Percentiles rank a stretch among this genome's conserved stretches.
Conservation (phyloP, 768 basidiomycete species). For the Coprinopsis sp. region DNA sequence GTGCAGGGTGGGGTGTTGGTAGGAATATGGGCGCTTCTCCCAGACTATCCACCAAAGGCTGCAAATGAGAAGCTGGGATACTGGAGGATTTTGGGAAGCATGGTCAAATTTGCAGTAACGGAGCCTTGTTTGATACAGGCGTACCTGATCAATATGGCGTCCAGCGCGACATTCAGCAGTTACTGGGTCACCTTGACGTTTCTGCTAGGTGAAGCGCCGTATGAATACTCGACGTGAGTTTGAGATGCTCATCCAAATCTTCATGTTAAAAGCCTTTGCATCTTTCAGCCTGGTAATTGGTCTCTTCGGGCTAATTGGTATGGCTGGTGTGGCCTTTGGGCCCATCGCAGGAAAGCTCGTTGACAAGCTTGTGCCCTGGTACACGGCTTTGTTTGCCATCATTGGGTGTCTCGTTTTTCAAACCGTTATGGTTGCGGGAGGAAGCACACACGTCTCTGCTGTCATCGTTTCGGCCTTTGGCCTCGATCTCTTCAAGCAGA, state of each 20-base stretch:
- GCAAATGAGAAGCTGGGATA: conserved; percentile 63
- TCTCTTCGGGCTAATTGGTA: conserved; percentile 70
- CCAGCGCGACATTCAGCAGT: conserved; percentile 53
- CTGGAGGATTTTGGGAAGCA: conserved; percentile 62
- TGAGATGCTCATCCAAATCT: background rate
- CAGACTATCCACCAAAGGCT: conserved; percentile 83
- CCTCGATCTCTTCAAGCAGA: conserved; percentile 74
- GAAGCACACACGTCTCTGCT: conserved; percentile 63
- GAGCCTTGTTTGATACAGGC: conserved; percentile 77
- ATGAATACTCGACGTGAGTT: conserved; percentile 64
- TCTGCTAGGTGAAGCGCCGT: conserved; percentile 71
- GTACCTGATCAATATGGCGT: conserved; percentile 54
- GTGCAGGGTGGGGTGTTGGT: conserved; percentile 56
- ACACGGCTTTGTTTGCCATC: conserved; percentile 58
- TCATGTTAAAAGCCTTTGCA: background rate
- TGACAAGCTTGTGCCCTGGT: conserved; percentile 74
- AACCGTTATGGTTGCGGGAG: conserved; percentile 62
- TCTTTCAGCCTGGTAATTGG: conserved; percentile 50
- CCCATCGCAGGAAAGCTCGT: conserved; percentile 67
- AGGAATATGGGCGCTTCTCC: conserved; percentile 61
- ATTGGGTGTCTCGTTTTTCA: conserved; percentile 46
- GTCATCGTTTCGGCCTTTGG: conserved; percentile 68
- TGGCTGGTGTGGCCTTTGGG: conserved; percentile 63
- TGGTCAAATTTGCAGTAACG: conserved; percentile 71
- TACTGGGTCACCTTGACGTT: conserved; percentile 81